Evolutionary conservation across 2,329 filamentous ascomycete species (phyloP), one percentile per base, ranked within the genome.

Genomic region (Gaeumannomyces sp.): DNA sequence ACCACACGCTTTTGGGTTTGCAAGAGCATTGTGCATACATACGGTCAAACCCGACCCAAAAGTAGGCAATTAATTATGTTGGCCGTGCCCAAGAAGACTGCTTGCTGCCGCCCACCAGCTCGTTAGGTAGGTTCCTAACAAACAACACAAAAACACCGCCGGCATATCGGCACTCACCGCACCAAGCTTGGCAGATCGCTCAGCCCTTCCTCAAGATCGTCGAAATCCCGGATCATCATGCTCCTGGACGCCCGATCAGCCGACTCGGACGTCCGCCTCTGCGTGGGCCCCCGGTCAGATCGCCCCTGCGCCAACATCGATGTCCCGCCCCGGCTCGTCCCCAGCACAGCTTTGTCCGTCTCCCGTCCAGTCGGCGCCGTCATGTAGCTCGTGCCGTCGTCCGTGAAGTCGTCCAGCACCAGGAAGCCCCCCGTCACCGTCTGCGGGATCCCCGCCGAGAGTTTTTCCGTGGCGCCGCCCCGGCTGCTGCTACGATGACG

Each of bases 201-300:
- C 7, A 53, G 45, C n/a, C 19, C 45, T n/a, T 53, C 28, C 31
- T 60, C 59, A 2, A 60, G 22, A 66, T 71, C 72, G 60, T 78
- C 76, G 73, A 78, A 77, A 67, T 77, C 76, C 64, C 72, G 69
- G 57, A 78, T 76, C 59, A 74, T 66, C 68, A 71, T 65, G 35
- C 67, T 68, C 19, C 16, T 11, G 56, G 16, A 60, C 59, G 33
- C 61, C 59, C 33, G 50, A 38, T 35, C 57, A 59, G n/a, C 61
- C 62, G 60, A 61, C 62, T 27, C 35, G 59, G 10, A 59, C 61
- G 64, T 59, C 58, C 19, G 14, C 28, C 59, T n/a, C 59, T 35
- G 59, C 29, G 16, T 5, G 19, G 22, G 4, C 29, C 27, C 59
- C 31, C 64, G 65, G 64, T 53, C 45, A 28, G 62, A 10, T 14